A percentile compares a stretch with the other conserved stretches of the same genome.
phyloP scores from a whole-genome alignment of 2,329 filamentous ascomycete species.

The Aureobasidium sp. region DNA sequence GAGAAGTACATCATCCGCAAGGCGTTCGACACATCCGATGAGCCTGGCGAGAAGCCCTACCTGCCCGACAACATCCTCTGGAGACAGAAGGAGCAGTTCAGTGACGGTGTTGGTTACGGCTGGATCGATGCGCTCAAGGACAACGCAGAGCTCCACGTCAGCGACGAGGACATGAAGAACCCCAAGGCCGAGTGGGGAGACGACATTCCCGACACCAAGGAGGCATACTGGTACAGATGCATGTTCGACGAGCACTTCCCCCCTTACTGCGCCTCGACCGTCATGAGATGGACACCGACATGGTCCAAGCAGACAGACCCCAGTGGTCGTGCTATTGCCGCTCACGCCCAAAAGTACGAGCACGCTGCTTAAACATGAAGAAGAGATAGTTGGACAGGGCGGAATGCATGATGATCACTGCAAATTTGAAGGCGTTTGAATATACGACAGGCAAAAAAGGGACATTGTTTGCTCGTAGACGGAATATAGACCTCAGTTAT shows the following conservation, averaged over 20 bases:
- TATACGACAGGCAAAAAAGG: neutral
- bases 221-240: conserved; percentile 95
- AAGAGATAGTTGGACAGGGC: neutral
- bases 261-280: conserved; percentile 77
- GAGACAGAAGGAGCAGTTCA: conserved; percentile 99
- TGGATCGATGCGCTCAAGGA: conserved; percentile 99
- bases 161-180: conserved; percentile 97
- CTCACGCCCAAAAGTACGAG: conserved; percentile 27
- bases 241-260: conserved; percentile 99
- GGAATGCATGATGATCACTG: conserved; percentile 4
- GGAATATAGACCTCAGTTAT: conserved; percentile 4
- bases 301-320: conserved; percentile 97
- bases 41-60: conserved; percentile 73
- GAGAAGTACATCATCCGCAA: conserved; percentile 98
- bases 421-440: conserved; percentile 2
- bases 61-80: conserved; percentile 94
- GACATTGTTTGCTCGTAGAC: neutral
- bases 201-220: conserved; percentile 92
- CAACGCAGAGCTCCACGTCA: conserved; percentile 78
- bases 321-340: conserved; percentile 58
- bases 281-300: conserved; percentile 92
- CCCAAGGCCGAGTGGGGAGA: conserved; percentile 91
- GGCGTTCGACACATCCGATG: conserved; percentile 87
- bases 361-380: neutral
- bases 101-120: conserved; percentile 94